These are phyloP conservation scores for Bondarzewia mesenterica DNA, from an alignment of 1,284 basidiomycete species.

Conservation along the genomic window DNA sequence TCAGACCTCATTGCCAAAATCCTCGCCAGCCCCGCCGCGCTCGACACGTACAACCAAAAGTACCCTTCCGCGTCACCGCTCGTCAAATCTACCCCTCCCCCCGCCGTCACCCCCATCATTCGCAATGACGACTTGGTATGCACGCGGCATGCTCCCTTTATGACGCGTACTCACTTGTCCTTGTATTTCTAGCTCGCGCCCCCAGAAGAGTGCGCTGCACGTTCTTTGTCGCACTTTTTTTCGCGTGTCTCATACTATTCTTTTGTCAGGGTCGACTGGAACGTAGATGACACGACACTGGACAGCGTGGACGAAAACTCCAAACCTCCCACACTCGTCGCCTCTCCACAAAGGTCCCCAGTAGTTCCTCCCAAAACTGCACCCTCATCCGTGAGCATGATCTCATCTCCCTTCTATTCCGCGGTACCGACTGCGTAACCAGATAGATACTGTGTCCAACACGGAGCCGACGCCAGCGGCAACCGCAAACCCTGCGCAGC, in stretches of 20 bases:
- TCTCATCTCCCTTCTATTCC: neutral
- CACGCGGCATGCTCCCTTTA: conserved; percentile 1
- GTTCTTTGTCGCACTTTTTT: neutral
- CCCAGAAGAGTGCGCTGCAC: conserved; percentile 35
- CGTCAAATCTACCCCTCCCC: conserved; percentile 1
- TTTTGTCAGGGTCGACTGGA: conserved; percentile 6
- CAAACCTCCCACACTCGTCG: too few species aligned
- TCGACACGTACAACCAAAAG: conserved; percentile 36
- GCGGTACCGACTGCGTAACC: neutral
- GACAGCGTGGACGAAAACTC: neutral
- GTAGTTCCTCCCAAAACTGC: neutral
- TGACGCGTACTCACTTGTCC: conserved; percentile 6
- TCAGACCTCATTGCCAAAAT: conserved; percentile 59
- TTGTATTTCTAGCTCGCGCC: conserved; percentile 27
- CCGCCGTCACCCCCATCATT: conserved; percentile 1
- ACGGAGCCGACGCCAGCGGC: neutral
- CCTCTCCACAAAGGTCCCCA: too few species aligned
- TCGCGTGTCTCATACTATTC: neutral
- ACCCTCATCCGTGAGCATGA: neutral
- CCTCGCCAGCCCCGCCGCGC: conserved; percentile 40
- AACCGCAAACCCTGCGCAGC: neutral
- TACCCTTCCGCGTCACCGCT: conserved; percentile 8
- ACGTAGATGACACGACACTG: neutral
- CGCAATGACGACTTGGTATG: conserved; percentile 18
- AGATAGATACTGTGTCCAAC: neutral